Base-by-base conservation (phyloP, 1,284 basidiomycete species). In the Papiliotrema nemorosa region DNA sequence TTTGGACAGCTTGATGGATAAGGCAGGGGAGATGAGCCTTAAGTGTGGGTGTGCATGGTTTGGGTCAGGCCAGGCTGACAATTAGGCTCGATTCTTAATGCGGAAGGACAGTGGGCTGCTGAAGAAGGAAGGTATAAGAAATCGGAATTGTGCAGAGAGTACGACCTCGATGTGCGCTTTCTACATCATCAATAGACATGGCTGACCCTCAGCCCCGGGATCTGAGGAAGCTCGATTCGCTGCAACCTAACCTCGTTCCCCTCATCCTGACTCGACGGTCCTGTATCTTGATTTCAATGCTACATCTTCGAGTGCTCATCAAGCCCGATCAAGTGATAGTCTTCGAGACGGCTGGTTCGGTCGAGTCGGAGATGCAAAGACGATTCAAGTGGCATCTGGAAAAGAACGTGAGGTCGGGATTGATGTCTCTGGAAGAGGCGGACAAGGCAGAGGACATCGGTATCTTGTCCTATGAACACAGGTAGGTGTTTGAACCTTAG, bases 201-300 rank as follows among this genome's bases (percentile, higher is more conserved):
- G 16, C 27, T 13, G n/a, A 16, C 34, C 27, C 1, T 44, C 70
- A 97, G 87, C 88, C 91, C 57, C 87, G 94, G 78, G 94, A 98
- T 76, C 79, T 98, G 37, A 86, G 94, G 51, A 97, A 97, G 78
- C 90, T 98, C 63, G 94, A 97, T 77, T 91, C 89, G 13, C 81
- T 91, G 57, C 83, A 93, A 53, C 91, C 92, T 20, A 96, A 93
- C 73, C 82, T 94, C 50, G 90, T 97, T 14, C 93, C 94, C 27
- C 92, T 90, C 34, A 96, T 97, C 65, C 81, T 98, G 40, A 84
- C 89, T 37, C 81, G 94, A 54, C 85, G 85, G 64, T 85, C 90
- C 69, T 90, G 88, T 43, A 86, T 97, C 59, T 79, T 97, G 56
- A 88, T 97, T 49, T 97, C 96, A 59, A 88, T 97, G 41, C 81